phyloP scores from a whole-genome alignment of 805 yeast genomes.

The Hanseniaspora thailandica region DNA sequence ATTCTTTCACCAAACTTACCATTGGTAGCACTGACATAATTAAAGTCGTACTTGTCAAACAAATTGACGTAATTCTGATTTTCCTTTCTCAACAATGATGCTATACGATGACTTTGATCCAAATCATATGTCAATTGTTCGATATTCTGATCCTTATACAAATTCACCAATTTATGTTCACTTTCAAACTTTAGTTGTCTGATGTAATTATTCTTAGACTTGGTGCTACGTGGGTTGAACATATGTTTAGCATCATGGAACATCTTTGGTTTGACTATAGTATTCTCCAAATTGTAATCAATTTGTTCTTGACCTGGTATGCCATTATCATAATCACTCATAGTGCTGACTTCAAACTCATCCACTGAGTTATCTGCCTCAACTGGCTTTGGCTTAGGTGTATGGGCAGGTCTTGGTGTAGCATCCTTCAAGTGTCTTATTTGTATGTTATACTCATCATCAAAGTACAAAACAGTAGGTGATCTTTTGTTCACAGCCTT shows the following conservation, averaged over 20 bases:
- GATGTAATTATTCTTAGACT: conserved; percentile 12
- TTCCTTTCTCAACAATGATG: conserved; percentile 22
- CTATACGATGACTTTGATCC: conserved; percentile 20
- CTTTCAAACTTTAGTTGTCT: conserved; percentile 16
- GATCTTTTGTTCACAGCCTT: conserved; percentile 1
- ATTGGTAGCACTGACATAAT: conserved; percentile 25
- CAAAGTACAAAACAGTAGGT: background rate
- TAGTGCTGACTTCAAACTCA: background rate
- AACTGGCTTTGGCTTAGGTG: background rate
- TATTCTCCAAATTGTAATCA: background rate
- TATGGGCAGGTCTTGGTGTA: background rate
- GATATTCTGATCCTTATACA: conserved; percentile 14
- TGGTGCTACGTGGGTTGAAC: conserved; percentile 1
- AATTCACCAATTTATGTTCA: conserved; percentile 12
- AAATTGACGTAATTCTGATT: conserved; percentile 25
- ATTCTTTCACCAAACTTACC: conserved; percentile 29
- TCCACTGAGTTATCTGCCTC: background rate
- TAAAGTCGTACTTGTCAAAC: conserved; percentile 28
- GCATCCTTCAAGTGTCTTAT: background rate
- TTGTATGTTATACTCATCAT: background rate
- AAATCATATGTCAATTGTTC: conserved; percentile 21
- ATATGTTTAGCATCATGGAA: conserved; percentile 6
- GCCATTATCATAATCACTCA: background rate
- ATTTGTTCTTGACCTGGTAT: background rate
- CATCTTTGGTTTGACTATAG: background rate